phyloP scores from a whole-genome alignment of 495 filamentous ascomycete species.

The Xeromyces bisporus region DNA sequence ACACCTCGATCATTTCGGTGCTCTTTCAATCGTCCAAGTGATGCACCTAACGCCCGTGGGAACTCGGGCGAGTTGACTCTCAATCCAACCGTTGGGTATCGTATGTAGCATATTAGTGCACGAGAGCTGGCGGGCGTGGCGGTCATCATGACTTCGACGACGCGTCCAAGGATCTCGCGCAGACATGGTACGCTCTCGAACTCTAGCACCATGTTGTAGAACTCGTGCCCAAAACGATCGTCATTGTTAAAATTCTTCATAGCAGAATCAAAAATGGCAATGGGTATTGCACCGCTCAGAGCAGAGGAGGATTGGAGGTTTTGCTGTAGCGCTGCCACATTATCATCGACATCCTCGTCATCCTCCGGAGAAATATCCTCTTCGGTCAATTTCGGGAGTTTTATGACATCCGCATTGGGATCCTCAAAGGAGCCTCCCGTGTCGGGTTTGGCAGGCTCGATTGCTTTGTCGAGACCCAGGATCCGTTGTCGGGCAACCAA shows the following conservation, averaged over 20 bases:
- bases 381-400: conserved; percentile 42
- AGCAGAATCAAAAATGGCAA: conserved; percentile 80
- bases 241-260: conserved; percentile 56
- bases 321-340: conserved; percentile 36
- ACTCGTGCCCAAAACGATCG: conserved; percentile 45
- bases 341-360: conserved; percentile 30
- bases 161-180: conserved; percentile 54
- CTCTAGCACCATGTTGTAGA: conserved; percentile 61
- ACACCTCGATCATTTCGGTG: conserved; percentile 21
- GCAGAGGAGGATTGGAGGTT: conserved; percentile 63
- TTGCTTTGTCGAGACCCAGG: conserved; percentile 44
- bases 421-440: conserved; percentile 22
- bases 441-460: conserved; percentile 23
- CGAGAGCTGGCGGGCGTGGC: conserved; percentile 38
- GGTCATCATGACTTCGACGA: conserved; percentile 46
- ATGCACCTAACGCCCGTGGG: conserved; percentile 48
- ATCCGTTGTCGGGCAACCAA: conserved; percentile 54
- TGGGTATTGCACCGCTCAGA: conserved; percentile 74
- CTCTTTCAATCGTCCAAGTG: conserved; percentile 42
- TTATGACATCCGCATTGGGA: conserved; percentile 36
- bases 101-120: conserved; percentile 52
- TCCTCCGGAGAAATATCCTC: conserved; percentile 49
- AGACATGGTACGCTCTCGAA: conserved; percentile 50
- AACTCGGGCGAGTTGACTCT: conserved; percentile 48
- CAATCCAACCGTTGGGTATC: conserved; percentile 50